A percentile compares a stretch with the other conserved stretches of the same genome.
These are phyloP conservation scores for Hypoxylon sp. DNA, from an alignment of 2,329 filamentous ascomycete species.

Conservation along the genomic window DNA sequence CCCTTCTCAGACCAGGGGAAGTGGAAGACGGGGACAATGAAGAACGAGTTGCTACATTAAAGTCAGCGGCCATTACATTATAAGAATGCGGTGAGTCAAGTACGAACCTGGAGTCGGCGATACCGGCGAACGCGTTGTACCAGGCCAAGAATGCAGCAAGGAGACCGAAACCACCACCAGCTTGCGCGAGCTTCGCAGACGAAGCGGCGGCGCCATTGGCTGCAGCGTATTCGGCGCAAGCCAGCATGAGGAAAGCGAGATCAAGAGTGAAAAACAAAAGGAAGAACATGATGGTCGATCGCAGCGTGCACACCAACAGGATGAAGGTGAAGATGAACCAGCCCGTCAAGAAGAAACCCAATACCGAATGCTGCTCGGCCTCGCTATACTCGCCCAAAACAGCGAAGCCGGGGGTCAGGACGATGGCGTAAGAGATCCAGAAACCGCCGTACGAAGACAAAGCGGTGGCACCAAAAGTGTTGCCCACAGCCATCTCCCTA, in stretches of 20 bases:
- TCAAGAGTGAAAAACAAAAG: constrained; percentile 82
- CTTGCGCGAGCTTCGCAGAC: constrained; percentile 69
- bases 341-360: constrained; percentile 81
- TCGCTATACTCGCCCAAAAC: constrained; percentile 65
- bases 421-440: constrained; percentile 82
- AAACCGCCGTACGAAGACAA: constrained; percentile 87
- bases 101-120: constrained; percentile 76
- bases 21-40: constrained; percentile 91
- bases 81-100: neutral
- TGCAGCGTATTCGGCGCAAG: constrained; percentile 70
- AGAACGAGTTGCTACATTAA: constrained; percentile 81
- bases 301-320: constrained; percentile 79
- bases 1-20: constrained; percentile 94
- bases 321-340: constrained; percentile 91
- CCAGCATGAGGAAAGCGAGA: constrained; percentile 79
- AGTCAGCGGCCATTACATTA: constrained; percentile 52
- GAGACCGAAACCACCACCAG: constrained; percentile 84
- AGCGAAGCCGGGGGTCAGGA: constrained; percentile 76
- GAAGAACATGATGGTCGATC: constrained; percentile 84
- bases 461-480: constrained; percentile 87
- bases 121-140: constrained; percentile 88
- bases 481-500: constrained; percentile 89
- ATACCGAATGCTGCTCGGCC: constrained; percentile 66
- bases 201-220: constrained; percentile 64
- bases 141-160: constrained; percentile 85